phyloP scores from a whole-genome alignment of 257 asterid species.

The Jacaranda copaia region DNA sequence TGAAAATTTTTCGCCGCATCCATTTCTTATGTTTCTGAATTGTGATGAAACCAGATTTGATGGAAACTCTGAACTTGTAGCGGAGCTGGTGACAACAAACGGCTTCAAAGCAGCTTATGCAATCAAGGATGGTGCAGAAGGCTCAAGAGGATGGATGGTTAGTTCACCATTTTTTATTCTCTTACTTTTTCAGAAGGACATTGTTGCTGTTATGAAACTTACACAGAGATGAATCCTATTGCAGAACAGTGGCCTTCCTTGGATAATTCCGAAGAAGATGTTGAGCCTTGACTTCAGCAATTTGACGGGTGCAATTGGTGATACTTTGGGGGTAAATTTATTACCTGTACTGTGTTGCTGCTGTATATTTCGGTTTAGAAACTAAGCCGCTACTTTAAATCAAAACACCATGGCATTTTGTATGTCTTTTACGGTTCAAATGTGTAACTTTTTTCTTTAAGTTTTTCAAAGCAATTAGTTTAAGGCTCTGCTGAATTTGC shows the following conservation, averaged over 20 bases:
- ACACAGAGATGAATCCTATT: background rate
- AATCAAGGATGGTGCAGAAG: conserved; percentile 40
- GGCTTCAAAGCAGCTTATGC: conserved; percentile 81
- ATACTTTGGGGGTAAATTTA: conserved; percentile 34
- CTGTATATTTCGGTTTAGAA: background rate
- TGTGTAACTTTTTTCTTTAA: background rate
- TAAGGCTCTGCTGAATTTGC: conserved; percentile 33
- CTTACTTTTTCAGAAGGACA: background rate
- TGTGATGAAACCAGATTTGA: conserved; percentile 76
- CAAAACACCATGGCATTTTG: background rate
- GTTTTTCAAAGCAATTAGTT: background rate
- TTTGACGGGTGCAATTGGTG: conserved; percentile 18
- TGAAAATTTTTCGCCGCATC: background rate
- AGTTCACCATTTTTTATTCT: background rate
- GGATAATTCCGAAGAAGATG: background rate
- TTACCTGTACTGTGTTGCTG: background rate
- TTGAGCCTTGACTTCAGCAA: conserved; percentile 13
- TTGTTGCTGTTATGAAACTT: background rate
- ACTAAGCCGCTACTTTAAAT: too few species aligned
- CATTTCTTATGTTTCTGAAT: conserved; percentile 36
- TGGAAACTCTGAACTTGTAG: conserved; percentile 76
- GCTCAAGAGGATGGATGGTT: conserved; percentile 3
- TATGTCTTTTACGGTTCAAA: conserved; percentile 1
- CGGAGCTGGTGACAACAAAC: conserved; percentile 68
- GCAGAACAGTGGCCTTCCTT: conserved; percentile 50